phyloP scores from a whole-genome alignment of 106 monocot genomes.

The Vanilla planifolia region DNA sequence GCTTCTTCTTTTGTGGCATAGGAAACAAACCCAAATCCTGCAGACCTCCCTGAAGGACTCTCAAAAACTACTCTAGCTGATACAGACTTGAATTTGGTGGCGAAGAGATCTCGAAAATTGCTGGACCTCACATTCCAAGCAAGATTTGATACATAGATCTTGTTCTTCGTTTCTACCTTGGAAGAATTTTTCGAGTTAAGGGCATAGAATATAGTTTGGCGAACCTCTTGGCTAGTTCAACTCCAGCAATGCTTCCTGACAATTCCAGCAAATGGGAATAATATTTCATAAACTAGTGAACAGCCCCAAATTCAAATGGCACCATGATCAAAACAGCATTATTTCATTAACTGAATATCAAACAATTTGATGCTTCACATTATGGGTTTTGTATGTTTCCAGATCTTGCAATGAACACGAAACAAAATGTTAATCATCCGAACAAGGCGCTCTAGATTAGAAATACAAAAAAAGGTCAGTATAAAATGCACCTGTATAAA shows the following conservation, averaged over 20 bases:
- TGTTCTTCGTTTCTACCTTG: conserved; percentile 26
- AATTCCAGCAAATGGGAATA: conserved; percentile 42
- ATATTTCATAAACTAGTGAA: not conserved
- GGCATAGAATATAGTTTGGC: conserved; percentile 46
- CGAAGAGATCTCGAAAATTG: conserved; percentile 67
- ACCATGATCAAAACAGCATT: no score
- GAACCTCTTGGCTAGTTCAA: conserved; percentile 79
- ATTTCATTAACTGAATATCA: no score
- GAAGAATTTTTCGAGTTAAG: conserved; percentile 11
- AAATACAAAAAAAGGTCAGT: no score
- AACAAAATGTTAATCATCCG: no score
- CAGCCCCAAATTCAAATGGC: no score
- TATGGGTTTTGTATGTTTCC: no score
- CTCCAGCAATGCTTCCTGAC: conserved; percentile 68
- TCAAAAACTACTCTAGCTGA: conserved; percentile 75
- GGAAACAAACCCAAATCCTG: conserved; percentile 91
- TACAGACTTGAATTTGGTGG: conserved; percentile 50
- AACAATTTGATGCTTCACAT: no score
- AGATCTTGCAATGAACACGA: no score
- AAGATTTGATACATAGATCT: conserved; percentile 85
- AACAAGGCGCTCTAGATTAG: no score
- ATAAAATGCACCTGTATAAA: no score
- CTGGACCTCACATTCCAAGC: conserved; percentile 79
- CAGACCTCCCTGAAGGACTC: conserved; percentile 51
- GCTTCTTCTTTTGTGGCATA: conserved; percentile 88